Evolutionary conservation across 768 basidiomycete genomes (phyloP).

Genomic region (Tulasnella sp.): DNA sequence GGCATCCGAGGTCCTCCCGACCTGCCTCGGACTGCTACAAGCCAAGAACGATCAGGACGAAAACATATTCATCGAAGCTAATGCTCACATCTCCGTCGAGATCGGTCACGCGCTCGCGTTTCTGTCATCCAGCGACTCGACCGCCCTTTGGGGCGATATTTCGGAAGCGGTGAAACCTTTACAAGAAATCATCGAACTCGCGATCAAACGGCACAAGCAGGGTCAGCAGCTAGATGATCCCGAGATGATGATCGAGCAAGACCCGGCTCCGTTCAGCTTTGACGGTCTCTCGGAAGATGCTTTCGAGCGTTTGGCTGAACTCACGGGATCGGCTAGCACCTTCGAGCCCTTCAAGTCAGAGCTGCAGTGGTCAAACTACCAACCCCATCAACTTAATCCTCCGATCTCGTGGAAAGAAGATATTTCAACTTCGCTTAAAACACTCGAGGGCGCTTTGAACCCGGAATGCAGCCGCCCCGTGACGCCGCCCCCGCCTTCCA

Average conservation of each 20-base stretch:
- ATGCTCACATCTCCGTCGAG: background rate
- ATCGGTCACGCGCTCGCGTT: background rate
- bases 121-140: background rate
- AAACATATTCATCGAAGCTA: background rate
- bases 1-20: background rate
- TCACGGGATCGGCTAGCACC: background rate
- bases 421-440: background rate
- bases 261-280: background rate
- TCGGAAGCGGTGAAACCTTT: background rate
- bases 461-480: background rate
- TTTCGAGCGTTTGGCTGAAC: background rate
- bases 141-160: background rate
- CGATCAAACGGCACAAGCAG: background rate
- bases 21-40: background rate
- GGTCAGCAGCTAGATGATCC: background rate
- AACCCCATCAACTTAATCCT: conserved; percentile 1
- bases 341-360: background rate
- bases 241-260: background rate
- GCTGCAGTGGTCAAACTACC: conserved; percentile 6
- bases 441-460: background rate
- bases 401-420: background rate
- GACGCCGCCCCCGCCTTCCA: background rate
- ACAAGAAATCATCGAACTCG: background rate
- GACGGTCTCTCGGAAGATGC: conserved; percentile 1
- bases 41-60: background rate